A percentile compares a stretch with the other conserved stretches of the same genome.
Evolutionary conservation across 2,329 filamentous ascomycete species (phyloP).

Genomic region (Penicillium sp.): DNA sequence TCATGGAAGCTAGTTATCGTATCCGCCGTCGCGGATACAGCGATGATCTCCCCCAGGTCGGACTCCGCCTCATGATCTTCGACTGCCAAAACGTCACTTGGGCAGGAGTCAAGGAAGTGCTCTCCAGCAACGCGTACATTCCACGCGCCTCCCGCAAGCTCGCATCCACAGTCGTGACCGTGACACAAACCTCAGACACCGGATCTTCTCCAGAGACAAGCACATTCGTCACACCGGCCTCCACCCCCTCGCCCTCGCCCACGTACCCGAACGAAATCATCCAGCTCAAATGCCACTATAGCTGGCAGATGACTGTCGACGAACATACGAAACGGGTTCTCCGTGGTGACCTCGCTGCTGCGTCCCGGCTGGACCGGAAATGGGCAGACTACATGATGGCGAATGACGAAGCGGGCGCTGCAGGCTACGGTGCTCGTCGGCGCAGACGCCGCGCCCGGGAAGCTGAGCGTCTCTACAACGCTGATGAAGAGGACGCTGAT

Average conservation of each 20-base stretch:
- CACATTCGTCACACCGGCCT: slow-evolving; percentile 25
- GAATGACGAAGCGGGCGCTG: slow-evolving; percentile 75
- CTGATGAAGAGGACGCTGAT: slow-evolving; percentile 71
- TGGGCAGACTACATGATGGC: slow-evolving; percentile 96
- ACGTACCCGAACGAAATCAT: slow-evolving; percentile 76
- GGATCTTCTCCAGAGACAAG: slow-evolving; percentile 25
- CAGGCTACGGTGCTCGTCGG: slow-evolving; percentile 63
- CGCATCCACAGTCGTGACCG: slow-evolving; percentile 32
- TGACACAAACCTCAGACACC: slow-evolving; percentile 31
- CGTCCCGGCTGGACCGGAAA: slow-evolving; percentile 78
- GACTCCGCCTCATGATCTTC: slow-evolving; percentile 78
- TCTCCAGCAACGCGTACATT: slow-evolving; percentile 80
- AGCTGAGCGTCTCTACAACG: slow-evolving; percentile 75
- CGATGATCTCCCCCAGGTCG: slow-evolving; percentile 56
- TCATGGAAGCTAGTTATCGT: slow-evolving; percentile 82
- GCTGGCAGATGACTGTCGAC: slow-evolving; percentile 91
- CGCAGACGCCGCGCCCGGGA: slow-evolving; percentile 77
- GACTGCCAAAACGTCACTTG: slow-evolving; percentile 92
- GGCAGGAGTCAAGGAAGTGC: slow-evolving; percentile 83
- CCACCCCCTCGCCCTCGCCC: slow-evolving; percentile 27
- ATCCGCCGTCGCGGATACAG: slow-evolving; percentile 66
- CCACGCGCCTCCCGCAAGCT: slow-evolving; percentile 50
- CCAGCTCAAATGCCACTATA: slow-evolving; percentile 88
- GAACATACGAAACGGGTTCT: slow-evolving; percentile 88
- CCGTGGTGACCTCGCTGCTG: slow-evolving; percentile 72